Evolutionary conservation across 495 filamentous ascomycete species (phyloP).

Genomic region (Podospora sp.): DNA sequence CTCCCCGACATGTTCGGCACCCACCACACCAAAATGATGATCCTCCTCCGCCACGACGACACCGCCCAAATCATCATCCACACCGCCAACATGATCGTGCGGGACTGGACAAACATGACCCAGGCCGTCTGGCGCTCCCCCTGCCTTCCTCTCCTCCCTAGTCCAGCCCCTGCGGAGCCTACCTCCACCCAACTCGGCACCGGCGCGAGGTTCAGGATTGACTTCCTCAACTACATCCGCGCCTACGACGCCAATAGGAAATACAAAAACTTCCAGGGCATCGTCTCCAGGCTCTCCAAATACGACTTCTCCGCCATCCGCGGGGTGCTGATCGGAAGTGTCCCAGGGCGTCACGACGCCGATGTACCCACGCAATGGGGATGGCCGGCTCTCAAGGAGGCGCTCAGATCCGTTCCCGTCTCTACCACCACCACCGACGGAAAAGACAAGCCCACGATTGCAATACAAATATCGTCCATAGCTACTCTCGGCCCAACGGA

Average conservation of each 20-base stretch:
- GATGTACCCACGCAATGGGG: constrained; percentile 64
- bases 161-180: no score
- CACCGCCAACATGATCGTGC: constrained; percentile 84
- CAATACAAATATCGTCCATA: constrained; percentile 80
- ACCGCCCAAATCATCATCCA: constrained; percentile 81
- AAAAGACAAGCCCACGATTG: constrained; percentile 49
- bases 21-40: constrained; percentile 80
- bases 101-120: constrained; percentile 87
- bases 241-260: constrained; percentile 61
- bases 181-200: constrained; percentile 47
- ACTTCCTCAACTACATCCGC: constrained; percentile 71
- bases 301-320: constrained; percentile 73
- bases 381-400: constrained; percentile 67
- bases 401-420: constrained; percentile 59
- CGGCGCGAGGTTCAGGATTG: constrained; percentile 73
- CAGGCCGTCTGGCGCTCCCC: constrained; percentile 85
- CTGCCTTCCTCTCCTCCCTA: constrained; percentile 55
- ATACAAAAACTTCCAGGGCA: constrained; percentile 47
- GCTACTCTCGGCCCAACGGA: constrained; percentile 75
- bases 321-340: constrained; percentile 76
- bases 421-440: neutral
- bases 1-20: constrained; percentile 89
- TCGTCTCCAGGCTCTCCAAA: constrained; percentile 58
- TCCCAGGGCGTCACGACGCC: constrained; percentile 66
- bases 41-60: constrained; percentile 76